Conservation (phyloP, 2,329 filamentous ascomycete genomes). For the Arthrobotrys entomopaga region DNA sequence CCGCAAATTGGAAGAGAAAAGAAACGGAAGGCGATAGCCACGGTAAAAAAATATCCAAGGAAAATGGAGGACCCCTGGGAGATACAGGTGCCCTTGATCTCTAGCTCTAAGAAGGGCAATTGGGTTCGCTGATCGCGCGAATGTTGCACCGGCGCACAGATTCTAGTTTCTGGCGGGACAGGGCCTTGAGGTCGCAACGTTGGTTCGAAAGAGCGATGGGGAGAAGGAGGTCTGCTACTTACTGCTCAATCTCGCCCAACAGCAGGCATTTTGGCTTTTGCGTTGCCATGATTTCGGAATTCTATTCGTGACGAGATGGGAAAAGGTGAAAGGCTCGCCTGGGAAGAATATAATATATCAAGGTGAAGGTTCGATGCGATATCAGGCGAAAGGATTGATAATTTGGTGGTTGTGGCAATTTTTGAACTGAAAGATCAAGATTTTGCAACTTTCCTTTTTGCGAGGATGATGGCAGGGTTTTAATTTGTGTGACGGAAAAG, state of each 20-base stretch:
- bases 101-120: conserved; percentile 46
- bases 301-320: conserved; percentile 37
- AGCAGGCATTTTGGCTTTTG: conserved; percentile 68
- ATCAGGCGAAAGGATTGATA: background rate
- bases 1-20: conserved; percentile 12
- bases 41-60: conserved; percentile 10
- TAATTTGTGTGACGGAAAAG: conserved; percentile 11
- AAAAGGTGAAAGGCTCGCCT: conserved; percentile 9
- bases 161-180: background rate
- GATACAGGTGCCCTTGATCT: conserved; percentile 15
- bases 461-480: conserved; percentile 18
- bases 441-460: background rate
- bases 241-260: conserved; percentile 73
- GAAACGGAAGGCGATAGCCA: conserved; percentile 7
- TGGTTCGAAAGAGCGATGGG: background rate
- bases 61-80: conserved; percentile 17
- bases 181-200: background rate
- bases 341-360: background rate
- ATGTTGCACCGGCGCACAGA: conserved; percentile 1
- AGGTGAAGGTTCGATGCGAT: background rate
- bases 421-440: conserved; percentile 17
- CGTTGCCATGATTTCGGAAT: conserved; percentile 49
- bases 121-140: conserved; percentile 24
- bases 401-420: conserved; percentile 6
- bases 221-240: conserved; percentile 61